Evolutionary conservation across 2,329 filamentous ascomycete genomes (phyloP).

Genomic region (Thermoascus crustaceus): DNA sequence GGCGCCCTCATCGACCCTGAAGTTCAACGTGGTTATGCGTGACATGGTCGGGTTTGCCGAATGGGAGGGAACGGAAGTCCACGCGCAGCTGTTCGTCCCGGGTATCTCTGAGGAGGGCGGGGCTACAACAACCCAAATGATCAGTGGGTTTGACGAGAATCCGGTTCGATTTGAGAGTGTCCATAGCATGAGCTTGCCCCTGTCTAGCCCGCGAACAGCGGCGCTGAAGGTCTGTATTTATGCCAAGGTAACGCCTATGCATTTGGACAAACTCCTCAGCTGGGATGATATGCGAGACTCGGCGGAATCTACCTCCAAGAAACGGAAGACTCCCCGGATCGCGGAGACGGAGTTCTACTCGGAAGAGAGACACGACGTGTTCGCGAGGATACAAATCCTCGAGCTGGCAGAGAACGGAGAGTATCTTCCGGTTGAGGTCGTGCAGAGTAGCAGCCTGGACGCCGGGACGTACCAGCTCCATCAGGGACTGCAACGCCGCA

Average conservation of each 20-base stretch:
- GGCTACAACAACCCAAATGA: conserved; percentile 91
- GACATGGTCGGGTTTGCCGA: conserved; percentile 92
- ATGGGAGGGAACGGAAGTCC: conserved; percentile 88
- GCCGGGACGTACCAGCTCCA: conserved; percentile 90
- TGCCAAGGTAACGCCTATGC: conserved; percentile 82
- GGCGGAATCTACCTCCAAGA: conserved; percentile 47
- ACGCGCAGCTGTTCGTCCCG: conserved; percentile 93
- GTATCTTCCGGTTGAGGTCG: conserved; percentile 86
- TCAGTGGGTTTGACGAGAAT: conserved; percentile 85
- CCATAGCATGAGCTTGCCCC: conserved; percentile 90
- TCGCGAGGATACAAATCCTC: conserved; percentile 78
- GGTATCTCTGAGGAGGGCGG: conserved; percentile 83
- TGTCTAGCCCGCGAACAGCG: conserved; percentile 65
- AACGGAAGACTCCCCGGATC: conserved; percentile 59
- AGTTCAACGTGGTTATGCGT: conserved; percentile 98
- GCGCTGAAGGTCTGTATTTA: conserved; percentile 83
- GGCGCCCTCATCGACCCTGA: conserved; percentile 82
- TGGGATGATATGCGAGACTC: conserved; percentile 97
- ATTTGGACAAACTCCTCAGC: conserved; percentile 91
- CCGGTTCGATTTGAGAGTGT: conserved; percentile 93
- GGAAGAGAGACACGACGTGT: conserved; percentile 88
- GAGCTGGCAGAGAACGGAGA: conserved; percentile 87
- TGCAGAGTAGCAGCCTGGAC: conserved; percentile 76
- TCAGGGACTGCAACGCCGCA: conserved; percentile 82
- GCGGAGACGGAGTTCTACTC: conserved; percentile 88